These are phyloP conservation scores for Blastobotrys americana DNA, from an alignment of 805 yeast species.

Conservation along the genomic window DNA sequence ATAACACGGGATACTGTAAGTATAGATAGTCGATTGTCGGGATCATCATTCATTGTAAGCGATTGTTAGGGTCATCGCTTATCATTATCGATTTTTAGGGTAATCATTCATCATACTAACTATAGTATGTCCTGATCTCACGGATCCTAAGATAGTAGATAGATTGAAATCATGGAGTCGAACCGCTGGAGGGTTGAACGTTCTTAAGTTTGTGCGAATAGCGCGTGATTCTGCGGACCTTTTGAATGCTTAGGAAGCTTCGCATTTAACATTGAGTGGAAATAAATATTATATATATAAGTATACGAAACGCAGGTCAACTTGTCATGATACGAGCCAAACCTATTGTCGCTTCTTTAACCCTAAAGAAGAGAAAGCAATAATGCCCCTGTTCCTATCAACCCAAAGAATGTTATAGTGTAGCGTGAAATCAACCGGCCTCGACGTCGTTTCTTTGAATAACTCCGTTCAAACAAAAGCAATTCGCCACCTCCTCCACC, in stretches of 20 bases:
- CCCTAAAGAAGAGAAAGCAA: no score
- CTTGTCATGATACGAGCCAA: no score
- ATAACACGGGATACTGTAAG: slow-evolving; percentile 50
- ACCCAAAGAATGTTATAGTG: slow-evolving; percentile 2
- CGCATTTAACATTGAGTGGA: slow-evolving; percentile 11
- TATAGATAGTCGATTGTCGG: no score
- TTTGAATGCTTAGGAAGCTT: slow-evolving; percentile 8
- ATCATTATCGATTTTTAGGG: no score
- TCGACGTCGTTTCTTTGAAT: slow-evolving; percentile 15
- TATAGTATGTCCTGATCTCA: slow-evolving; percentile 59
- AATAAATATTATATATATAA: neutral
- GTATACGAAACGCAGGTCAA: no score
- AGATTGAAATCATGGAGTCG: slow-evolving; percentile 73
- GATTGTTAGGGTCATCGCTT: slow-evolving; percentile 26
- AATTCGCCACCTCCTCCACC: slow-evolving; percentile 37
- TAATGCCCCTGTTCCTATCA: slow-evolving; percentile 1
- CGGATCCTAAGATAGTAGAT: slow-evolving; percentile 51
- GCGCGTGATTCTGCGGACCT: slow-evolving; percentile 18
- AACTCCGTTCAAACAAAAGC: slow-evolving; percentile 37
- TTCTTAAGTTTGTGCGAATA: slow-evolving; percentile 43
- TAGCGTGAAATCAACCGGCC: slow-evolving; percentile 8
- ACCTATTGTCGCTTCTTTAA: no score
- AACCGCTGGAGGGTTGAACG: slow-evolving; percentile 66
- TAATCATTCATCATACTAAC: neutral
- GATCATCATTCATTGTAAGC: neutral